Base-by-base conservation (phyloP, 768 basidiomycete genomes). In the Russula olivacea region DNA sequence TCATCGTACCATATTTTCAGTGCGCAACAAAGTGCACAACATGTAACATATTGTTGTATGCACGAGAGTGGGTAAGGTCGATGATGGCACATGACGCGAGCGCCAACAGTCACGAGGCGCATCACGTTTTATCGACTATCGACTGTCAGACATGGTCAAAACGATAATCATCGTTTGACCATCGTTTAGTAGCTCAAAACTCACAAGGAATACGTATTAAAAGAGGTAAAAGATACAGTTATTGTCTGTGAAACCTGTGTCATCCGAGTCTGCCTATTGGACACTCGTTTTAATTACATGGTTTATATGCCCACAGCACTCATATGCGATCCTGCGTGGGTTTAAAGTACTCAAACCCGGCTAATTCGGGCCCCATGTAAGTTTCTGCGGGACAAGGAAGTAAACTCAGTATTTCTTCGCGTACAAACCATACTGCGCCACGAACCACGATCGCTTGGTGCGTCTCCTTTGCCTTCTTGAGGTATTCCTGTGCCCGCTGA, bases 401-500 rank as follows among this genome's bases (percentile, higher is more conserved):
- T 19, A 10, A 32, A 2, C 19, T 58, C 56, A 58, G 23, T 10
- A 23, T 52, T 21, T n/a, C 36, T 48, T 47, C 40, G n/a, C 30
- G 4, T 17, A 21, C 15, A 34, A 63, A 10, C 14, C 4, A 47
- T 40, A 21, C 25, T 28, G 10, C 14, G 4, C 10, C 8, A 54
- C 51, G 19, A 53, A 63, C 61, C 61, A 58, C 12, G 17, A 63
- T 58, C 5, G 4, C 32, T 53, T 19, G 21, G 11, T 58, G n/a
- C 5, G 61, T 48, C 45, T 58, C 61, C n/a, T 30, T 57, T 25
- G 57, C 56, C 28, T 63, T n/a, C n/a, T 58, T 45, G 15, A 53
- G 51, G 25, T 63, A 63, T 2, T 30, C 25, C 12, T 58, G 61
- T 14, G 51, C 32, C 25, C 32, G 51, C 2, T 36, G 45, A 15